phyloP scores from a whole-genome alignment of 73 alveolate genomes.

The Halteria grandinella region DNA sequence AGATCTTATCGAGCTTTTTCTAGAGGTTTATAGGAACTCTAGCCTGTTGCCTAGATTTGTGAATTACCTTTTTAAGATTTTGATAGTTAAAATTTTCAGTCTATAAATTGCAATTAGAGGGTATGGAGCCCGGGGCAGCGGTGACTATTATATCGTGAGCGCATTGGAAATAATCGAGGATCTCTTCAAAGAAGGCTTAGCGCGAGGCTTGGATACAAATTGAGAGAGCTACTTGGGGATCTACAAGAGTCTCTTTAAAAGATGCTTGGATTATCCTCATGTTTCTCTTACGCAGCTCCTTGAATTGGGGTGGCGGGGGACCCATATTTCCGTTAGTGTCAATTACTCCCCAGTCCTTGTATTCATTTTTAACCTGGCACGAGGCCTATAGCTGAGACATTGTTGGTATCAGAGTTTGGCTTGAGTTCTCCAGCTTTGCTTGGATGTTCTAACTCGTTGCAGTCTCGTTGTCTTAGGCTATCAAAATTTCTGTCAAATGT shows the following conservation, averaged over 20 bases:
- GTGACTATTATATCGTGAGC: slow-evolving; percentile 15
- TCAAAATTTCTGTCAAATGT: slow-evolving; percentile 33
- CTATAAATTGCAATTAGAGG: not conserved
- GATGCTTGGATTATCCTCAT: slow-evolving; percentile 42
- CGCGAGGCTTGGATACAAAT: slow-evolving; percentile 31
- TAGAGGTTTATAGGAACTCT: slow-evolving; percentile 26
- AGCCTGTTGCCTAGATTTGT: slow-evolving; percentile 18
- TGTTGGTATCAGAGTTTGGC: no score
- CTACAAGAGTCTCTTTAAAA: slow-evolving; percentile 20
- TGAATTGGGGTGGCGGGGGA: no score
- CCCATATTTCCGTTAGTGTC: no score
- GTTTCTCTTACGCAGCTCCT: slow-evolving; percentile 34
- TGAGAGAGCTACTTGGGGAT: slow-evolving; percentile 16
- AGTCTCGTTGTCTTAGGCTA: not conserved
- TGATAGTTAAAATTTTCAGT: slow-evolving; percentile 15
- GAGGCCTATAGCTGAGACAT: no score
- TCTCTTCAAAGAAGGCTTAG: slow-evolving; percentile 31
- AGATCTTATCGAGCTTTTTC: slow-evolving; percentile 25
- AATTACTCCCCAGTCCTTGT: no score
- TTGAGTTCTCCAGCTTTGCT: no score
- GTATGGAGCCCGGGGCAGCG: not conserved
- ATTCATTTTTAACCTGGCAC: no score
- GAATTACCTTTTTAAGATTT: slow-evolving; percentile 13
- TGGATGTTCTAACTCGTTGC: not conserved
- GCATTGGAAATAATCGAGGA: slow-evolving; percentile 21